Conservation (phyloP, 2,329 filamentous ascomycete species). For the Aspergillus niger region DNA sequence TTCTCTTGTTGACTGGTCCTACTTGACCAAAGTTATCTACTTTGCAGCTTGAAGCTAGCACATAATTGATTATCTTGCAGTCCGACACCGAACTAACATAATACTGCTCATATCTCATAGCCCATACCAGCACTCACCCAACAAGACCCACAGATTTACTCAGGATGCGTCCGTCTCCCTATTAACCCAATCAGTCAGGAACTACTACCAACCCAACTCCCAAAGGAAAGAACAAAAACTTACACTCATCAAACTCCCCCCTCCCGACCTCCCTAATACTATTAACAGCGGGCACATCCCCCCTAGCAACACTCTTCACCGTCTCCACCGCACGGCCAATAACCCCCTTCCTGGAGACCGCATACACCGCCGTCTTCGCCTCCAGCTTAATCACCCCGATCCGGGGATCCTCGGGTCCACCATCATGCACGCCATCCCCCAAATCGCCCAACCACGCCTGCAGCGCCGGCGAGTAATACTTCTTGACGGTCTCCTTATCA, state of each 20-base stretch:
- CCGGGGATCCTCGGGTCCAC: constrained; percentile 76
- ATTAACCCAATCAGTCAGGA: constrained; percentile 12
- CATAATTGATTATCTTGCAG: too few relatives aligned
- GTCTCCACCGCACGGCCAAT: constrained; percentile 68
- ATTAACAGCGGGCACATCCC: constrained; percentile 71
- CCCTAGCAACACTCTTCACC: constrained; percentile 73
- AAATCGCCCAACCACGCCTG: constrained; percentile 88
- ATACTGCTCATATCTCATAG: neutral
- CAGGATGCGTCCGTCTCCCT: constrained; percentile 35
- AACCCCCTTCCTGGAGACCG: constrained; percentile 63
- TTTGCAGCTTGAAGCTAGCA: too few relatives aligned
- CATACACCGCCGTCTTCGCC: constrained; percentile 71
- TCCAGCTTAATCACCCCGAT: constrained; percentile 80
- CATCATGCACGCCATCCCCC: constrained; percentile 80
- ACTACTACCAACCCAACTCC: neutral
- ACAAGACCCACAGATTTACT: neutral
- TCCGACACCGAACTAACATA: neutral
- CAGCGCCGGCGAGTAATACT: constrained; percentile 72
- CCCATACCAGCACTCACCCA: neutral
- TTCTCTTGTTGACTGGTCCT: too few relatives aligned
- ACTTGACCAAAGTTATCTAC: too few relatives aligned
- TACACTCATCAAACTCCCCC: constrained; percentile 65
- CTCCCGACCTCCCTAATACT: constrained; percentile 73
- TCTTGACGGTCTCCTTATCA: constrained; percentile 67
- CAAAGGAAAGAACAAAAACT: constrained; percentile 19